Percentiles rank a stretch among this genome's conserved stretches.
These are phyloP conservation scores for Litsea cubeba DNA, from an alignment of 164 flowering plant genomes.

Conservation along the genomic window DNA sequence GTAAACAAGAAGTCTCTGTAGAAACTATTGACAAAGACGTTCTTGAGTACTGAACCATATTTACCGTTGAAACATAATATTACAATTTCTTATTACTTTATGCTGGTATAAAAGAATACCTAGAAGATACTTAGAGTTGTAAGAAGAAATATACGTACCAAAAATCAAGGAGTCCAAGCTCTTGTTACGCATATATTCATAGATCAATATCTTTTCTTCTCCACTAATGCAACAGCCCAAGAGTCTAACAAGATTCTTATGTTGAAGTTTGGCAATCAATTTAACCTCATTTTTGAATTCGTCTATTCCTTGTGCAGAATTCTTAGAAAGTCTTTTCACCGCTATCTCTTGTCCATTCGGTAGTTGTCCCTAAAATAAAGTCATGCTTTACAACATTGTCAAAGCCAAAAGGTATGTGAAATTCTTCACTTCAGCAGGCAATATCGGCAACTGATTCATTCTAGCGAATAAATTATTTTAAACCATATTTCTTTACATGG, in stretches of 20 bases:
- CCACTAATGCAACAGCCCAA: conserved; percentile 7
- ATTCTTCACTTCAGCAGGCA: background rate
- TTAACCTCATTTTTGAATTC: conserved; percentile 36
- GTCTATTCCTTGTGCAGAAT: conserved; percentile 21
- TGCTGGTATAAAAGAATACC: no score
- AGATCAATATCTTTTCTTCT: conserved; percentile 7
- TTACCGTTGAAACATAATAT: no score
- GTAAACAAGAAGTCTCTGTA: no score
- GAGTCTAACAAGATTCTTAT: conserved; percentile 14
- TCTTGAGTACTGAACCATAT: no score
- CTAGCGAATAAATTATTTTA: background rate
- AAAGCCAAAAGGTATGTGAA: background rate
- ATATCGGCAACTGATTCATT: background rate
- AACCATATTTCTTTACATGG: background rate
- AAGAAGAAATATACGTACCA: background rate
- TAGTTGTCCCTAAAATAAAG: conserved; percentile 6
- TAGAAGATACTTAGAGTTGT: background rate
- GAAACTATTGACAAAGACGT: no score
- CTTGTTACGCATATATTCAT: conserved; percentile 27
- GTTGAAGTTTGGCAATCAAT: conserved; percentile 13
- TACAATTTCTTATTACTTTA: no score
- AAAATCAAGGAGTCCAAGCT: conserved; percentile 4
- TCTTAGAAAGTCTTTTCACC: conserved; percentile 11
- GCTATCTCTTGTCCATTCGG: conserved; percentile 8
- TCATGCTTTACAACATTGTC: background rate